phyloP scores from a whole-genome alignment of 768 basidiomycete genomes.

The Krasilnikovozyma curviuscula region DNA sequence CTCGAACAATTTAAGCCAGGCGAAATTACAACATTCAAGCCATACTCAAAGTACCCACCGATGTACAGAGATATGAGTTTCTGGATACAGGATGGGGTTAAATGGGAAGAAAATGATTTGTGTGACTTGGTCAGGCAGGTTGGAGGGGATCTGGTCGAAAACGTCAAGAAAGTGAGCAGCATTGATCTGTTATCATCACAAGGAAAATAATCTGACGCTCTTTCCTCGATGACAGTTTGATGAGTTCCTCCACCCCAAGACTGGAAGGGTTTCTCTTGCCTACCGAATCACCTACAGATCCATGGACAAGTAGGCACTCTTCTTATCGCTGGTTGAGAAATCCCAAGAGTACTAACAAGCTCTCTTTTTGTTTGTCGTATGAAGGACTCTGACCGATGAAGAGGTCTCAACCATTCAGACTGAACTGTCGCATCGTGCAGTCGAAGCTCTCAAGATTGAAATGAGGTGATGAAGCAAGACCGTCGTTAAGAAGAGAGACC shows the following conservation, averaged over 20 bases:
- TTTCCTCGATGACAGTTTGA: conserved; percentile 47
- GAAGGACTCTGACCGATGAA: too few species aligned
- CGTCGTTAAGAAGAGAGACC: too few species aligned
- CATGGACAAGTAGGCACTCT: conserved; percentile 62
- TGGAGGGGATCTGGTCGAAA: conserved; percentile 79
- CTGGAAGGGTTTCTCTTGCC: conserved; percentile 54
- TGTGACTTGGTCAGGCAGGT: conserved; percentile 85
- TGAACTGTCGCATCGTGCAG: too few species aligned
- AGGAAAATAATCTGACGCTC: neutral
- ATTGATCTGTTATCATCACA: neutral
- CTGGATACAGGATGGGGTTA: conserved; percentile 41
- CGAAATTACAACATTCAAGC: conserved; percentile 59
- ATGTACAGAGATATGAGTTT: conserved; percentile 91
- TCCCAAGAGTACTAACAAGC: too few species aligned
- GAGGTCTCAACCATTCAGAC: too few species aligned
- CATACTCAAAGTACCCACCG: conserved; percentile 81
- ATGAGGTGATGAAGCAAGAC: too few species aligned
- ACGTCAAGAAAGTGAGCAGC: conserved; percentile 53
- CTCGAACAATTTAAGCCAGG: conserved; percentile 58
- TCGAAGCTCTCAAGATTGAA: too few species aligned
- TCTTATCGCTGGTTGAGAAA: too few species aligned
- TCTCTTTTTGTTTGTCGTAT: too few species aligned
- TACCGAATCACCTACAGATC: conserved; percentile 88
- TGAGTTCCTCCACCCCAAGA: conserved; percentile 74
- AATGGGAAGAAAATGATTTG: conserved; percentile 67